phyloP scores from a whole-genome alignment of 2,329 filamentous ascomycete genomes.

The Cladophialophora carrionii region DNA sequence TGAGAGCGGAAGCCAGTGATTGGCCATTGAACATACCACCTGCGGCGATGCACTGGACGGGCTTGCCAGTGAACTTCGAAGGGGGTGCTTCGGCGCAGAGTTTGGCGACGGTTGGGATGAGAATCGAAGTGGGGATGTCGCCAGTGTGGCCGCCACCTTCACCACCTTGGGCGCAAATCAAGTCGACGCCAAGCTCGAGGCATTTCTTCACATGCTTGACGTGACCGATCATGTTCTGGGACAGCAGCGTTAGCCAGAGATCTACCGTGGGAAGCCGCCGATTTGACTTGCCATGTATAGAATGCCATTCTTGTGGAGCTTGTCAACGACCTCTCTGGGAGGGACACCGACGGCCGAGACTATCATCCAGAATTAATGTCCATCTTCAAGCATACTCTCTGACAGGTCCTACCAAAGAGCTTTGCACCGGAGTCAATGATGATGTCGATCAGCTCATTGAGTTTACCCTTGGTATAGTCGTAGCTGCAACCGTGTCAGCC shows the following conservation, averaged over 20 bases:
- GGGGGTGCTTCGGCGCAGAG: conserved; percentile 73
- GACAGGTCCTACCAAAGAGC: conserved; percentile 63
- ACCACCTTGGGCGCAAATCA: conserved; percentile 97
- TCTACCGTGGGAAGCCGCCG: background rate
- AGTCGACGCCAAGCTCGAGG: conserved; percentile 85
- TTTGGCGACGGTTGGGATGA: conserved; percentile 90
- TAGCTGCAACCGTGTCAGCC: conserved; percentile 64
- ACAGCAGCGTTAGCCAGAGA: conserved; percentile 14
- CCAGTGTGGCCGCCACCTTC: conserved; percentile 95
- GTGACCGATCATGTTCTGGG: conserved; percentile 99
- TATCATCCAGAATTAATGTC: conserved; percentile 12
- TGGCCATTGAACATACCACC: conserved; percentile 94
- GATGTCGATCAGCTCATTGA: conserved; percentile 84
- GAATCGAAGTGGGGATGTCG: conserved; percentile 84
- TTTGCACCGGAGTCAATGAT: conserved; percentile 89
- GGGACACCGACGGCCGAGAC: conserved; percentile 96
- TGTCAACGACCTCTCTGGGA: conserved; percentile 84
- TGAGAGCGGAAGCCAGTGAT: conserved; percentile 83
- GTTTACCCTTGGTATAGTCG: conserved; percentile 99
- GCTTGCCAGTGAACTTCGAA: conserved; percentile 81
- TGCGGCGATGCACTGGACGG: conserved; percentile 89
- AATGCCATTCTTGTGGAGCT: conserved; percentile 82
- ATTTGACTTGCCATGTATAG: conserved; percentile 48
- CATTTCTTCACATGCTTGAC: conserved; percentile 99
- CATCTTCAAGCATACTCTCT: background rate